Percentiles rank a stretch among this genome's conserved stretches.
These are phyloP conservation scores for Rhodomyrtus tomentosa DNA, from an alignment of 345 rosid genomes.

Conservation along the genomic window DNA sequence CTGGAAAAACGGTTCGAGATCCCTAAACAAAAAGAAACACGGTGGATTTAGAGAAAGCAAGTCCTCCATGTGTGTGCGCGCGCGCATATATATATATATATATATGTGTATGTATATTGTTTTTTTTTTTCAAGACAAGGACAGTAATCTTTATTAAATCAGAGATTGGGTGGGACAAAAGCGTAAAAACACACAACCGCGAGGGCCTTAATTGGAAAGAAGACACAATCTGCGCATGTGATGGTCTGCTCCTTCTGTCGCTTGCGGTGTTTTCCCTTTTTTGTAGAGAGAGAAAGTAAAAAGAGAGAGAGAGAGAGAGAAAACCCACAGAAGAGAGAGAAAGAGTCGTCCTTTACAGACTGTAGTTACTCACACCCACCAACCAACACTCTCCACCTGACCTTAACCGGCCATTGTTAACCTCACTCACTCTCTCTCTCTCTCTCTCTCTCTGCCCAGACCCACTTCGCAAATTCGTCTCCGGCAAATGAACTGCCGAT, in stretches of 20 bases:
- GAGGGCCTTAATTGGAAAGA: neutral
- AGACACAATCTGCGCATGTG: neutral
- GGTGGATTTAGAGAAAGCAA: neutral
- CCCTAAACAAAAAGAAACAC: neutral
- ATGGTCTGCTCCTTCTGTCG: neutral
- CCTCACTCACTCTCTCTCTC: constrained; percentile 1
- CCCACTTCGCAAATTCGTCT: neutral
- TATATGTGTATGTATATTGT: no score
- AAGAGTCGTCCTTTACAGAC: constrained; percentile 21
- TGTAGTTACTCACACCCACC: constrained; percentile 30
- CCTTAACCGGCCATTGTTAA: constrained; percentile 26
- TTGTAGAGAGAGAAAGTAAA: neutral
- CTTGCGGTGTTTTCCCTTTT: neutral
- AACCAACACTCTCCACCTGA: constrained; percentile 12
- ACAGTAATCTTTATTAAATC: neutral
- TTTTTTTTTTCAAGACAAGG: neutral
- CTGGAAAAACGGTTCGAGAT: neutral
- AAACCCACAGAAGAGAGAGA: neutral
- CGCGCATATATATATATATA: no score
- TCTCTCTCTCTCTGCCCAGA: neutral
- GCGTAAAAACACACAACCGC: neutral
- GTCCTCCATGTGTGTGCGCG: neutral
- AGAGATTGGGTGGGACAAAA: neutral
- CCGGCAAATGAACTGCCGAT: neutral
- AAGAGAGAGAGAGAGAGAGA: neutral